Conservation (phyloP, 768 basidiomycete species). For the Podaxis carcinomalis region DNA sequence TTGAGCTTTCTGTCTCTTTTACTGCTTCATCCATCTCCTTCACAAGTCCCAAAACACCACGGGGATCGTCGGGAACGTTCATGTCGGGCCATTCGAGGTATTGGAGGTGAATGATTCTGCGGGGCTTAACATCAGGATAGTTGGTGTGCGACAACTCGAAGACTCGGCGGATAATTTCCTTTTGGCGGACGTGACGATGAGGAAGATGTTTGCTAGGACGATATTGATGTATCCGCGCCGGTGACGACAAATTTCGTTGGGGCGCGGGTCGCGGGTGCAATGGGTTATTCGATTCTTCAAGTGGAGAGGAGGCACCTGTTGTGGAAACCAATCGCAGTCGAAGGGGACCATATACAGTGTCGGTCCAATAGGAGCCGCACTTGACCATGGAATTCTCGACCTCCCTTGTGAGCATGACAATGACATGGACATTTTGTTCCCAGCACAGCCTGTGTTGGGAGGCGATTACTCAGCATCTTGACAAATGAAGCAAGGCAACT, state of each 20-base stretch:
- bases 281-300: slow-evolving; percentile 18
- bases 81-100: slow-evolving; percentile 97
- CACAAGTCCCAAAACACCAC: slow-evolving; percentile 70
- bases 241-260: slow-evolving; percentile 9
- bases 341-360: slow-evolving; percentile 65
- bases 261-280: slow-evolving; percentile 24
- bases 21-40: slow-evolving; percentile 57
- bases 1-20: slow-evolving; percentile 24
- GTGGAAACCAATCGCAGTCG: slow-evolving; percentile 46
- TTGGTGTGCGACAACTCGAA: slow-evolving; percentile 65
- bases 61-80: slow-evolving; percentile 85
- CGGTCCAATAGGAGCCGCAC: slow-evolving; percentile 88
- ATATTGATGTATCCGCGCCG: slow-evolving; percentile 18
- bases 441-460: slow-evolving; percentile 63
- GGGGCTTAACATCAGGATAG: slow-evolving; percentile 54
- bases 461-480: background rate
- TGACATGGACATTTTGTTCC: slow-evolving; percentile 93
- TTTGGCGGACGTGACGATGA: background rate
- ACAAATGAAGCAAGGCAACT: background rate
- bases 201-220: slow-evolving; percentile 13
- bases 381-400: slow-evolving; percentile 86
- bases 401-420: slow-evolving; percentile 95
- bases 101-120: slow-evolving; percentile 83
- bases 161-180: slow-evolving; percentile 48
- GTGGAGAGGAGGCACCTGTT: slow-evolving; percentile 24